Conservation (phyloP, 495 filamentous ascomycete genomes). For the Penicillium desertorum region DNA sequence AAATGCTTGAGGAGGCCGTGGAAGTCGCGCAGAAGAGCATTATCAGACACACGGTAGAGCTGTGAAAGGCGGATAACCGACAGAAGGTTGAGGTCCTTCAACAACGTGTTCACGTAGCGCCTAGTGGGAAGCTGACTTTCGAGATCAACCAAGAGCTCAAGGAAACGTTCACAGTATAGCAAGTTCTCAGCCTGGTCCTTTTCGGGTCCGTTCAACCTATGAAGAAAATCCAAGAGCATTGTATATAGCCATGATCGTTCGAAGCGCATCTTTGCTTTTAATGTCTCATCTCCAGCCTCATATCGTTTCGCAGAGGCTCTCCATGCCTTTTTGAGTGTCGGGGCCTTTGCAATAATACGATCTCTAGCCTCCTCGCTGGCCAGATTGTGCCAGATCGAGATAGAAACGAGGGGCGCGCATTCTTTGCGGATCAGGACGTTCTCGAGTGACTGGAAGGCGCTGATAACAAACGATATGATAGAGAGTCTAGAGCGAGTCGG, state of each 20-base stretch:
- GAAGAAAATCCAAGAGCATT: conserved; percentile 79
- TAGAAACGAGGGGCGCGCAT: conserved; percentile 91
- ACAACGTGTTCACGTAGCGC: conserved; percentile 85
- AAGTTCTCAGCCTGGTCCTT: conserved; percentile 59
- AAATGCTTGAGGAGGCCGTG: conserved; percentile 79
- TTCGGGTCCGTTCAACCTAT: conserved; percentile 61
- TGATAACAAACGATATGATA: conserved; percentile 81
- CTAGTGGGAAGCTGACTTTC: conserved; percentile 92
- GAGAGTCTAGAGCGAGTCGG: conserved; percentile 69
- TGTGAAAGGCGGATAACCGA: conserved; percentile 78
- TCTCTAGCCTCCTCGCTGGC: conserved; percentile 69
- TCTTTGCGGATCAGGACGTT: conserved; percentile 88
- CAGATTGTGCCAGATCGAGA: conserved; percentile 93
- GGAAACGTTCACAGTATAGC: conserved; percentile 85
- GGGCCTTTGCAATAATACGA: conserved; percentile 62
- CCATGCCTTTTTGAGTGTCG: conserved; percentile 83
- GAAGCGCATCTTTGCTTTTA: conserved; percentile 78
- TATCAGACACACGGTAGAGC: conserved; percentile 69
- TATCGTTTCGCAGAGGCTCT: conserved; percentile 81
- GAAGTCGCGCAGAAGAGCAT: conserved; percentile 80
- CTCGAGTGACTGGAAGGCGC: conserved; percentile 92
- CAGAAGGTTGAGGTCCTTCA: conserved; percentile 89
- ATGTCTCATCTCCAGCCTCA: conserved; percentile 78
- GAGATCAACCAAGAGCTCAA: conserved; percentile 88
- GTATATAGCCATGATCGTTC: conserved; percentile 94